Evolutionary conservation across 1,284 basidiomycete species (phyloP), one percentile per base, ranked within the genome.

Genomic region (Stereum hirsutum): DNA sequence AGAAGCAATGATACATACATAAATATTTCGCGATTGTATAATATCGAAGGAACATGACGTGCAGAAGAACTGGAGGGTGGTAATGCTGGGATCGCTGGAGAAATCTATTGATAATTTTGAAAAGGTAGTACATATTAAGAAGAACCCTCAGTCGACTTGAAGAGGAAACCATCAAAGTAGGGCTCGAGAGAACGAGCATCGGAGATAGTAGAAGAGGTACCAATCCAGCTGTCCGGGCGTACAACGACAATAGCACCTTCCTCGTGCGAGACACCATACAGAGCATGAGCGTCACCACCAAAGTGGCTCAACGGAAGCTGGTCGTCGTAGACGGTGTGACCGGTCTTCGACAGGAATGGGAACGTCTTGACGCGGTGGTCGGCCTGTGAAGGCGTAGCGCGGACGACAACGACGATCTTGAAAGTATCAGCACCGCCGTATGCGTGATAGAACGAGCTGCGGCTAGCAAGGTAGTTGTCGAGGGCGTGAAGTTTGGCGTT

Each of bases 161-260:
- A 20, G 14, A 35, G 17, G 33, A 35, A 35, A 8, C 15, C 3
- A 10, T n/a, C 15, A 19, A 83, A 81, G 60, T 81, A 83, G n/a
- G 49, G 50, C 27, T 74, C 57, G 15, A 83, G 50, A n/a, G 62
- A 63, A 6, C 58, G 51, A 25, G 63, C 49, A 3, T 64, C 57
- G 28, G 74, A 62, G 32, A 84, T 57, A 0, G 78, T 69, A 1
- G 66, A 65, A 17, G 84, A 62, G 43, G 65, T 64, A 2, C 79
- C 80, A 12, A 89, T 73, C 47, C 85, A 87, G 8, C 83, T 84
- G 52, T 89, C 85, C 2, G 85, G 85, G 25, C 86, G 70, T 11
- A 86, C 74, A 25, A 82, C 66, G 23, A 85, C 74, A 15, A 86
- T 59, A 5, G 72, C 79, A 21, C 84, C 85, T 12, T 11, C 11